Evolutionary conservation across 2,329 filamentous ascomycete genomes (phyloP).

Genomic region (Knufia fluminis): DNA sequence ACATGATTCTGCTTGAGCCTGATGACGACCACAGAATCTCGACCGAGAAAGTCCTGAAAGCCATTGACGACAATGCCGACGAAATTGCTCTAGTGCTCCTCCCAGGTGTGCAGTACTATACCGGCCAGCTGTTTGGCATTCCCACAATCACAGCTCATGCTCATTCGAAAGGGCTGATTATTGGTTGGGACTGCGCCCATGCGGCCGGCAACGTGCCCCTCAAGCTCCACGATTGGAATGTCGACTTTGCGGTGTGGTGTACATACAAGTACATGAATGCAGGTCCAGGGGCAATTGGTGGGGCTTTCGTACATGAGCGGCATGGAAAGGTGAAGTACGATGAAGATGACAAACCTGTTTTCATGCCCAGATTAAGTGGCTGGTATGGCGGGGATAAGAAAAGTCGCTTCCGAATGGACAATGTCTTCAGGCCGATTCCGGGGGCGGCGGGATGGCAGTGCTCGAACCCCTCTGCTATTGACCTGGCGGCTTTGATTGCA

Average conservation of each 20-base stretch:
- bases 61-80: conserved; percentile 65
- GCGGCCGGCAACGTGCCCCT: conserved; percentile 77
- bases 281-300: conserved; percentile 72
- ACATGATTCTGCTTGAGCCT: conserved; percentile 67
- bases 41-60: conserved; percentile 59
- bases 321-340: conserved; percentile 49
- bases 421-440: conserved; percentile 63
- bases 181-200: conserved; percentile 84
- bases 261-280: conserved; percentile 95
- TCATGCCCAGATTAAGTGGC: conserved; percentile 59
- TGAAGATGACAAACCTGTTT: conserved; percentile 28
- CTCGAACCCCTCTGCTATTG: conserved; percentile 70
- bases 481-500: conserved; percentile 64
- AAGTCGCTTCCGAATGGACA: conserved; percentile 72
- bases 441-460: conserved; percentile 75
- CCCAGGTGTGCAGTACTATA: conserved; percentile 85
- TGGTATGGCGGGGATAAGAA: conserved; percentile 78
- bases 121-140: conserved; percentile 79
- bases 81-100: conserved; percentile 67
- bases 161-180: conserved; percentile 57
- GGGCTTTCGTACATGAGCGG: conserved; percentile 67
- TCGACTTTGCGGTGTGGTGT: conserved; percentile 89
- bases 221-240: conserved; percentile 77
- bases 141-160: conserved; percentile 67
- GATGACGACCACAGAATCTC: conserved; percentile 49